A percentile compares a stretch with the other conserved stretches of the same genome.
Evolutionary conservation across 2,329 filamentous ascomycete species (phyloP).

Genomic region (Colletotrichum camelliae): DNA sequence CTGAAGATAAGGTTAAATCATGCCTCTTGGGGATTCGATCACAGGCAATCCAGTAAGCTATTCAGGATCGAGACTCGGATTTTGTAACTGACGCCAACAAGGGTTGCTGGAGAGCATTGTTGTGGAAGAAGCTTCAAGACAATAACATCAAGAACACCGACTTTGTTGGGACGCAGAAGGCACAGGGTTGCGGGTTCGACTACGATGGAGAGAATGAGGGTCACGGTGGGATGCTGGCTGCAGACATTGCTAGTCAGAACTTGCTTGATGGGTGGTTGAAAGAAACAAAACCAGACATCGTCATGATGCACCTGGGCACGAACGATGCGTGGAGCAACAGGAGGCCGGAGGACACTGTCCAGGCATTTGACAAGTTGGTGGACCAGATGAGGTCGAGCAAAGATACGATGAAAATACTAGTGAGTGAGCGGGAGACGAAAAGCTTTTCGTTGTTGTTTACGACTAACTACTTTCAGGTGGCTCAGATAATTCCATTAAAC

Average conservation of each 20-base stretch:
- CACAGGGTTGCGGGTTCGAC: conserved; percentile 37
- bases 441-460: neutral
- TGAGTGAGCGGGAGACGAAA: neutral
- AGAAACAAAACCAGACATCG: conserved; percentile 42
- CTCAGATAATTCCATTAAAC: neutral
- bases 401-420: conserved; percentile 41
- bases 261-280: conserved; percentile 43
- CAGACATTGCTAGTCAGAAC: conserved; percentile 40
- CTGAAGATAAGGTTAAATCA: conserved; percentile 19
- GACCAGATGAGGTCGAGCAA: conserved; percentile 47
- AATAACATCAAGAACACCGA: conserved; percentile 35
- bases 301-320: conserved; percentile 50
- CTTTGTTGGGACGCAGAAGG: conserved; percentile 38
- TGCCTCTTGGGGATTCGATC: conserved; percentile 31
- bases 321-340: conserved; percentile 45
- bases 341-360: conserved; percentile 36
- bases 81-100: neutral
- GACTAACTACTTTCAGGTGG: neutral
- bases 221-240: conserved; percentile 44
- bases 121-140: conserved; percentile 34
- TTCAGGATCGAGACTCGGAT: neutral
- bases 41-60: conserved; percentile 27
- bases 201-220: conserved; percentile 51
- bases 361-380: conserved; percentile 41
- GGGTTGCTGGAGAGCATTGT: conserved; percentile 38